A percentile compares a stretch with the other conserved stretches of the same genome.
Evolutionary conservation across 176 grass and related monocot species (phyloP).

Genomic region (Zoysia japonica): DNA sequence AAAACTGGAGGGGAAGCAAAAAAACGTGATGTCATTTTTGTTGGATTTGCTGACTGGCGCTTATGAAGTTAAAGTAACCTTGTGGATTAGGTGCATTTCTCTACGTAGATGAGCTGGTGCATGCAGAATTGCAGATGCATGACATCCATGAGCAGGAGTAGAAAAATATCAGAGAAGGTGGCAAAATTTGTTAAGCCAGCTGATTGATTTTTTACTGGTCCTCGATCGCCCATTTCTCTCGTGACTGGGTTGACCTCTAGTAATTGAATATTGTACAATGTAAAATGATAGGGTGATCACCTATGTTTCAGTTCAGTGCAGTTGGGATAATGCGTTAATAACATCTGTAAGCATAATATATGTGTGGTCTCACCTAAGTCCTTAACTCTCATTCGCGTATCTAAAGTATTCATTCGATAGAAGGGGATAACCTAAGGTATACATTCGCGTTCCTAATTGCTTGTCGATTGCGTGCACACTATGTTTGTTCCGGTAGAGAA

Average conservation of each 20-base stretch:
- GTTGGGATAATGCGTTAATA: neutral
- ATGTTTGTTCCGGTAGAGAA: neutral
- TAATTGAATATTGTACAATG: neutral
- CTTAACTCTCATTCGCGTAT: neutral
- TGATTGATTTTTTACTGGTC: neutral
- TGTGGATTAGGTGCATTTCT: constrained; percentile 25
- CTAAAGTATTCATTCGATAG: neutral
- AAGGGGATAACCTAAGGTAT: neutral
- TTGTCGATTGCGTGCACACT: neutral
- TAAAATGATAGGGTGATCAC: neutral
- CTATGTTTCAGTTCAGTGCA: constrained; percentile 6
- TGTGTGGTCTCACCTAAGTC: neutral
- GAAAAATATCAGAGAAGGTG: neutral
- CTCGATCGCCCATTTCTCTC: neutral
- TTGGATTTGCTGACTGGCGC: constrained; percentile 3
- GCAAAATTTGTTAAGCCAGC: neutral
- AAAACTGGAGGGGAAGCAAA: neutral
- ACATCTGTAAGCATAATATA: neutral
- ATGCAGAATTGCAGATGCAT: neutral
- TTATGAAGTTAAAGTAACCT: constrained; percentile 1
- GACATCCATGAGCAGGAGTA: neutral
- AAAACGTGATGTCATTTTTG: constrained; percentile 7
- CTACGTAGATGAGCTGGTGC: neutral
- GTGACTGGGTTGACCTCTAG: neutral
- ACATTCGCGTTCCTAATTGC: neutral